Evolutionary conservation across 176 grass and related monocot species (phyloP), one percentile per base, ranked within the genome.

Genomic region (Triticum dicoccoides): DNA sequence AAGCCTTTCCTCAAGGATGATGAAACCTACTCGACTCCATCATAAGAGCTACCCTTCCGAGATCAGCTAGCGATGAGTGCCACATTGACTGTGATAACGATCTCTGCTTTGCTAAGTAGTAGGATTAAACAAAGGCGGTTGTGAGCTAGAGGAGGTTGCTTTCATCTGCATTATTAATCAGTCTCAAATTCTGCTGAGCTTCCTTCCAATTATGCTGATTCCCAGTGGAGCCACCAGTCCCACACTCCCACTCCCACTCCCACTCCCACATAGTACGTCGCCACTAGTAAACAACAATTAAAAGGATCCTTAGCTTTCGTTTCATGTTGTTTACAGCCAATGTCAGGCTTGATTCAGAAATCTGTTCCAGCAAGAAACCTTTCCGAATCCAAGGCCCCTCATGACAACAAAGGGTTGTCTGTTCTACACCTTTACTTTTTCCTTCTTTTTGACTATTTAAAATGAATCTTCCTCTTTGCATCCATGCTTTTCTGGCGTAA

Each of bases 381-480:
- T 74, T 80, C 17, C 49, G 27, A 81, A 74, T 30, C 80, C 25
- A 58, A 79, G 73, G 72, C 11, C 68, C 11, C 68, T 41, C 88
- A 73, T 92, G 81, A 78, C 25, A 86, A 62, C 34, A 62, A 73
- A 12, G 84, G 82, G 54, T 64, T 29, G 45, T 51, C 82, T 84
- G 58, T 47, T 78, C 61, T 51, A 44, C 61, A 45, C 78, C 78
- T 73, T 39, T 23, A 4, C 29, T 61, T 83, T 83, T 78, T 51
- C 23, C 32, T 70, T 78, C 68, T 82, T 92, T 87, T 91, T 89
- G 84, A 91, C 91, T 83, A 79, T 85, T 74, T 51, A 82, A 82
- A 85, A 61, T 86, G 14, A 32, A 80, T 67, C 56, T 65, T 73
- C 75, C 52, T 77, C 15, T 72, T 32, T 18, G 20, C 8, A 73